These are phyloP conservation scores for Melocanna baccifera DNA, from an alignment of 176 grass and related monocot genomes.

Conservation along the genomic window DNA sequence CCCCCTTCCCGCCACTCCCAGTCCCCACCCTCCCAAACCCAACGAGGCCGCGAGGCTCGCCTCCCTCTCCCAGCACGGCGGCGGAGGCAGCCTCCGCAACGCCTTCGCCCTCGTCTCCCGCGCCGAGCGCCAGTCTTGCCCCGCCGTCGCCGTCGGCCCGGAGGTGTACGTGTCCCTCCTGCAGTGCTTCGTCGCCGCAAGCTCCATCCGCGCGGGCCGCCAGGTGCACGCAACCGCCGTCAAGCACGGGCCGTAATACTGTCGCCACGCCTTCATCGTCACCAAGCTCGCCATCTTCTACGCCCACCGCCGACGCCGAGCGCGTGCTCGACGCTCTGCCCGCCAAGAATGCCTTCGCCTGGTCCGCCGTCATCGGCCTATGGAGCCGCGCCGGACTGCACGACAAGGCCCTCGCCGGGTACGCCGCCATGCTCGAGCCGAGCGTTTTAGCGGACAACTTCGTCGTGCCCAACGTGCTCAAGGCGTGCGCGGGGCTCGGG, in stretches of 20 bases:
- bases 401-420: conserved; percentile 24
- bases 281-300: conserved; percentile 53
- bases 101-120: conserved; percentile 37
- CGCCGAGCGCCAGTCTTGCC: conserved; percentile 27
- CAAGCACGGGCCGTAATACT: conserved; percentile 47
- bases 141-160: not conserved
- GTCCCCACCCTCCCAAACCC: conserved; percentile 17
- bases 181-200: conserved; percentile 36
- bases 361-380: conserved; percentile 38
- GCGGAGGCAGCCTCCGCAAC: conserved; percentile 5
- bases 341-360: conserved; percentile 35
- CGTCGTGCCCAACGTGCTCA: conserved; percentile 37
- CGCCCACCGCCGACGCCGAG: conserved; percentile 34
- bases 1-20: conserved; percentile 45
- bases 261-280: conserved; percentile 38
- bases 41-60: conserved; percentile 22
- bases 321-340: conserved; percentile 27
- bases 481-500: conserved; percentile 33
- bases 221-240: conserved; percentile 42
- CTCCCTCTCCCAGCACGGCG: conserved; percentile 28
- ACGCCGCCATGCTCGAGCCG: conserved; percentile 33
- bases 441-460: conserved; percentile 45
- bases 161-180: conserved; percentile 49
- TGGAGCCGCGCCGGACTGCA: conserved; percentile 31
- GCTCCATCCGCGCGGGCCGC: conserved; percentile 9